These are phyloP conservation scores for Daldinia concentrica DNA, from an alignment of 495 filamentous ascomycete genomes.

Conservation along the genomic window DNA sequence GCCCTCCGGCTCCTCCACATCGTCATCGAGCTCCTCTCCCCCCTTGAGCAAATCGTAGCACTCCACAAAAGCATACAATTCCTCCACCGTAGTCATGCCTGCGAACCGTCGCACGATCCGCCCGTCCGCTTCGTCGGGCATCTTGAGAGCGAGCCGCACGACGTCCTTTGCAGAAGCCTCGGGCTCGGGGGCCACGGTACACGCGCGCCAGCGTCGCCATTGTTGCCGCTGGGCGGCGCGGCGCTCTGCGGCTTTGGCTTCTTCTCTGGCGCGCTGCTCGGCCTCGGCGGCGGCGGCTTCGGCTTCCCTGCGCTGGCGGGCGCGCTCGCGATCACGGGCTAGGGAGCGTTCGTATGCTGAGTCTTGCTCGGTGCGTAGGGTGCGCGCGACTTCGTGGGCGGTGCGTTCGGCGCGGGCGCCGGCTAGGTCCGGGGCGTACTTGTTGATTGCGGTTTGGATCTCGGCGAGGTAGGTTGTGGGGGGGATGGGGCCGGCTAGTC, in stretches of 20 bases:
- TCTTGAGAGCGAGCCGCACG: slow-evolving; percentile 82
- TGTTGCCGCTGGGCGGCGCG: slow-evolving; percentile 66
- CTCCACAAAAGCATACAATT: slow-evolving; percentile 96
- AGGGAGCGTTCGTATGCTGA: slow-evolving; percentile 91
- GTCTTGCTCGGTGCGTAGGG: slow-evolving; percentile 83
- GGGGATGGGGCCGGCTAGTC: slow-evolving; percentile 73
- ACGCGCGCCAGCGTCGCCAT: slow-evolving; percentile 85
- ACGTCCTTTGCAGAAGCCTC: slow-evolving; percentile 68
- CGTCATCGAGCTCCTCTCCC: slow-evolving; percentile 36
- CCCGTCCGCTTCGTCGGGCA: slow-evolving; percentile 65
- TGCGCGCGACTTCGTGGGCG: slow-evolving; percentile 79
- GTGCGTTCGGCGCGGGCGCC: slow-evolving; percentile 72
- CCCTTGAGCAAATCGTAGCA: slow-evolving; percentile 75
- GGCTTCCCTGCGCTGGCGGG: slow-evolving; percentile 75
- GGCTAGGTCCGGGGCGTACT: slow-evolving; percentile 74
- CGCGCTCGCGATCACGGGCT: slow-evolving; percentile 84
- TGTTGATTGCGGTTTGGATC: slow-evolving; percentile 72
- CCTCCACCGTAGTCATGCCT: slow-evolving; percentile 73
- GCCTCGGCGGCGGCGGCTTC: slow-evolving; percentile 72
- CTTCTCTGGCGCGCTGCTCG: slow-evolving; percentile 62
- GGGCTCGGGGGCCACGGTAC: slow-evolving; percentile 74
- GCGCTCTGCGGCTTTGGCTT: slow-evolving; percentile 69
- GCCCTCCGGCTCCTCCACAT: slow-evolving; percentile 61
- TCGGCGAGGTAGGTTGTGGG: slow-evolving; percentile 74
- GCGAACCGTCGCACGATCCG: slow-evolving; percentile 79